Conservation (phyloP, 1,139 yeast species). For the Taphrina pruni region DNA sequence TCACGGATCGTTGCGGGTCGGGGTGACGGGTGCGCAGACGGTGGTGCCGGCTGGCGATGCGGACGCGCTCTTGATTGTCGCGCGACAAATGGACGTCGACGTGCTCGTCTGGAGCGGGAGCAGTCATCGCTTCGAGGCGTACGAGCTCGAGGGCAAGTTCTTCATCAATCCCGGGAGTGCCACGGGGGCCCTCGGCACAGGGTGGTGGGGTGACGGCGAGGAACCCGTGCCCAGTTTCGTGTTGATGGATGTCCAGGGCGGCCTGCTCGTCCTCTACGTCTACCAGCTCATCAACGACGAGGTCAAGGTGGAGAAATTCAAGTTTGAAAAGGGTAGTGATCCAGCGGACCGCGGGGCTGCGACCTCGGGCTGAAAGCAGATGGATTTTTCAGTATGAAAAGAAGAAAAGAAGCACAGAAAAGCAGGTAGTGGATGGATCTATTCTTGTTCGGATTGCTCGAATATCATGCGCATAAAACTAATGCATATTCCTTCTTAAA, state of each 20-base stretch:
- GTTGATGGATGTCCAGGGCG: constrained; percentile 78
- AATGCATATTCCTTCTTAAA: too few relatives aligned
- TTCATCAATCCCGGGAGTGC: constrained; percentile 96
- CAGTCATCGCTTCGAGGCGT: constrained; percentile 89
- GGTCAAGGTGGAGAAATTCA: constrained; percentile 89
- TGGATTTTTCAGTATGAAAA: too few relatives aligned
- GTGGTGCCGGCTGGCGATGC: constrained; percentile 88
- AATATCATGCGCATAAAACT: too few relatives aligned
- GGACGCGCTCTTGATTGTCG: constrained; percentile 75
- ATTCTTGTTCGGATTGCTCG: too few relatives aligned
- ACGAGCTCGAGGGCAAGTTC: constrained; percentile 87
- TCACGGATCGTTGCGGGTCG: constrained; percentile 76
- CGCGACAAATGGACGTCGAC: constrained; percentile 91
- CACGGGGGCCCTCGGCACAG: constrained; percentile 80
- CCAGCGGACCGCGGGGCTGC: neutral
- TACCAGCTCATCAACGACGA: constrained; percentile 81
- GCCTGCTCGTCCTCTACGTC: constrained; percentile 78
- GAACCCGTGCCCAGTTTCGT: constrained; percentile 81
- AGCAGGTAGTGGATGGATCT: too few relatives aligned
- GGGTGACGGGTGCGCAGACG: constrained; percentile 83
- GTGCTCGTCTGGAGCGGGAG: constrained; percentile 90
- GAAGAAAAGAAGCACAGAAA: too few relatives aligned
- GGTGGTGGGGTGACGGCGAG: constrained; percentile 56
- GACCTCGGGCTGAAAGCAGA: too few relatives aligned
- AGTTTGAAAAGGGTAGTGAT: constrained; percentile 66